phyloP scores from a whole-genome alignment of 352 stramenopile species.

The Discostella stelligera region DNA sequence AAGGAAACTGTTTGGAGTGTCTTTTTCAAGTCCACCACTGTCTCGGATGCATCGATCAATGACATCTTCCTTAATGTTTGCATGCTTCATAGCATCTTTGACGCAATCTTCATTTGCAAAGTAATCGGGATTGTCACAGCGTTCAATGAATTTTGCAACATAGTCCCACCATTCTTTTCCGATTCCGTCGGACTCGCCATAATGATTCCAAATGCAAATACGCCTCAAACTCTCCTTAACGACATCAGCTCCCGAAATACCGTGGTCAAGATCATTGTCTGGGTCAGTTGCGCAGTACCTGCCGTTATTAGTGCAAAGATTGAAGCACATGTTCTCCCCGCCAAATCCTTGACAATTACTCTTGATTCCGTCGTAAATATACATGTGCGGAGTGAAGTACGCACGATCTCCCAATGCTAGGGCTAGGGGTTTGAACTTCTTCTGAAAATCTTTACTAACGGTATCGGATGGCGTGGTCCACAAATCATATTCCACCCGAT shows the following conservation, averaged over 20 bases:
- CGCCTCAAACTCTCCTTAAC: constrained; percentile 90
- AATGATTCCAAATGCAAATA: constrained; percentile 93
- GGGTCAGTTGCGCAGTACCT: constrained; percentile 95
- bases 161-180: constrained; percentile 94
- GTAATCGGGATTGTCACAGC: constrained; percentile 81
- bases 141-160: constrained; percentile 87
- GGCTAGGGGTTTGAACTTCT: constrained; percentile 86
- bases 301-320: constrained; percentile 96
- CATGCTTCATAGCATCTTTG: constrained; percentile 88
- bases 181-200: constrained; percentile 84
- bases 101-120: constrained; percentile 87
- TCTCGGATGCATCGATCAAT: constrained; percentile 88
- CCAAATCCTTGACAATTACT: constrained; percentile 88
- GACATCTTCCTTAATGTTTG: constrained; percentile 83
- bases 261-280: constrained; percentile 90
- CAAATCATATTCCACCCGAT: constrained; percentile 96
- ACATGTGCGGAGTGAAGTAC: constrained; percentile 95
- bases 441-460: constrained; percentile 66
- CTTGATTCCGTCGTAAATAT: constrained; percentile 93
- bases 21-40: constrained; percentile 86
- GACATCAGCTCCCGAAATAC: constrained; percentile 92
- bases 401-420: constrained; percentile 87
- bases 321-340: constrained; percentile 88
- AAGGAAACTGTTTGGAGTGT: constrained; percentile 87
- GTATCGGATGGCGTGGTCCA: constrained; percentile 93